Conservation (phyloP, 768 basidiomycete genomes). For the Panus rudis region DNA sequence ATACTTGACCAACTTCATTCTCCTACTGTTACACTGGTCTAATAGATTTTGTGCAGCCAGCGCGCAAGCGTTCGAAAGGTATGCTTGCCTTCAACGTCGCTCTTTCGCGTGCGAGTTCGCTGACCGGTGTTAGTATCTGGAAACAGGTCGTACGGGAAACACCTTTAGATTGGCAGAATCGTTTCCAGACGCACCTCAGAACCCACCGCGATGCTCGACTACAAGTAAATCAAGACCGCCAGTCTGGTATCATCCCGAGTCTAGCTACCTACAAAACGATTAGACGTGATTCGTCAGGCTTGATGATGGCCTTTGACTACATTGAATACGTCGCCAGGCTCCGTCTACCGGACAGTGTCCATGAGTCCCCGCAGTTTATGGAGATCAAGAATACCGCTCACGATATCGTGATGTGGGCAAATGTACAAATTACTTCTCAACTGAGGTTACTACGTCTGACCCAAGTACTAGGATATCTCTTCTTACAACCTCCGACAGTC, state of each 20-base stretch:
- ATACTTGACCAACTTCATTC: slow-evolving; percentile 44
- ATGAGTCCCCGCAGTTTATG: slow-evolving; percentile 21
- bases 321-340: slow-evolving; percentile 47
- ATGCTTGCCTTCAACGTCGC: slow-evolving; percentile 8
- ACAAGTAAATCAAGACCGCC: no score
- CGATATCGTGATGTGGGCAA: slow-evolving; percentile 47
- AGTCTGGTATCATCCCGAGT: slow-evolving; percentile 28
- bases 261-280: slow-evolving; percentile 41
- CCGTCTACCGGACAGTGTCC: slow-evolving; percentile 25
- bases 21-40: slow-evolving; percentile 26
- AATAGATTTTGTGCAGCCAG: background rate
- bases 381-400: slow-evolving; percentile 34
- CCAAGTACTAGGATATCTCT: slow-evolving; percentile 43
- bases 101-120: no score
- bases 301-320: slow-evolving; percentile 43
- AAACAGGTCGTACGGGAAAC: slow-evolving; percentile 30
- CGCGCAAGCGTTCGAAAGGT: slow-evolving; percentile 26
- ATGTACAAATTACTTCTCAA: slow-evolving; percentile 30
- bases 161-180: slow-evolving; percentile 32
- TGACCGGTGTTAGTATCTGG: slow-evolving; percentile 37
- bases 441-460: slow-evolving; percentile 5
- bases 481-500: slow-evolving; percentile 44
- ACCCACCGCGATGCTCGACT: slow-evolving; percentile 27
- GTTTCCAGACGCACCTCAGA: slow-evolving; percentile 32
- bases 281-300: slow-evolving; percentile 42